Evolutionary conservation across 345 rosid species (phyloP).

Genomic region (Melaleuca alternifolia): DNA sequence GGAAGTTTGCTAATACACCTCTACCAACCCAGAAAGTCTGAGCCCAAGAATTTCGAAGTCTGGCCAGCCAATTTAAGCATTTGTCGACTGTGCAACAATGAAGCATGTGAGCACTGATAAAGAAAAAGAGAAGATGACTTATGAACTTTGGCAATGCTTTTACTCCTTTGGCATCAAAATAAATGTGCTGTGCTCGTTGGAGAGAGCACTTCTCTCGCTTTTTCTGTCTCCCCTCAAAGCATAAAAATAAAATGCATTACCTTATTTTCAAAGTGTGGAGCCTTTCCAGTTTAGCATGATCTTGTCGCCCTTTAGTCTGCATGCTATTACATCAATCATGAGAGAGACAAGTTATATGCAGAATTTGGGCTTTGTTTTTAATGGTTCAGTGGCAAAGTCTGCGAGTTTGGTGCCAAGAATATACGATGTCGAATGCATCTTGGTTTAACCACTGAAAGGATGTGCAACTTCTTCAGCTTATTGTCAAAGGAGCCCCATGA

Average conservation of each 20-base stretch:
- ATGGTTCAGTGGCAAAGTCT: neutral
- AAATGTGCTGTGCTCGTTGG: neutral
- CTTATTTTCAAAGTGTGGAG: neutral
- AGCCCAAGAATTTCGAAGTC: neutral
- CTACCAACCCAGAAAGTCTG: neutral
- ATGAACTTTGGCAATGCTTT: neutral
- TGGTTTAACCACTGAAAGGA: neutral
- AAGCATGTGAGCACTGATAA: neutral
- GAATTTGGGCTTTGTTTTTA: neutral
- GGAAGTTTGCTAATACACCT: conserved; percentile 34
- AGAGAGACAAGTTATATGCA: neutral
- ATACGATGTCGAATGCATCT: neutral
- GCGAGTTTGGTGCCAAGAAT: neutral
- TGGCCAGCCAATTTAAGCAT: neutral
- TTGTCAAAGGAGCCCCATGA: neutral
- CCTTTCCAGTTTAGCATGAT: neutral
- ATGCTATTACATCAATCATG: neutral
- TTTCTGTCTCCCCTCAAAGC: neutral
- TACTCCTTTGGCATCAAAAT: neutral
- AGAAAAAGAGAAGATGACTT: neutral
- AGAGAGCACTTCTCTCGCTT: neutral
- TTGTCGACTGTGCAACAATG: neutral
- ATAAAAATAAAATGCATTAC: neutral
- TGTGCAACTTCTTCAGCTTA: neutral
- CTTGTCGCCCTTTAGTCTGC: neutral